Conservation (phyloP, 1,284 basidiomycete species). For the Leccinum fallax region DNA sequence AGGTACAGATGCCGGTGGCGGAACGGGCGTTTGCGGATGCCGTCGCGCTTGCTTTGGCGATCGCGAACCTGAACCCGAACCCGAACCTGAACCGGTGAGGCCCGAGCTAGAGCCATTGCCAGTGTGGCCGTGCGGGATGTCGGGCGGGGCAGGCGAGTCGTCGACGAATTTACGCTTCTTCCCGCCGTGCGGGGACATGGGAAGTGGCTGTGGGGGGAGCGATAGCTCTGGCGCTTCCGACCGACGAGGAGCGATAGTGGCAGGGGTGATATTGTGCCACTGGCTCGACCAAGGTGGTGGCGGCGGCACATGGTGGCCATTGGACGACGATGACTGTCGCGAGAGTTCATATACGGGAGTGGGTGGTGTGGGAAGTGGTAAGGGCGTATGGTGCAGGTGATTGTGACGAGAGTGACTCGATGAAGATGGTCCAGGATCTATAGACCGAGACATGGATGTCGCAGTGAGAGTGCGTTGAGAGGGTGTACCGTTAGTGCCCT, state of each 20-base stretch:
- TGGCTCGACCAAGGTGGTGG: constrained; percentile 69
- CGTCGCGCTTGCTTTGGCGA: constrained; percentile 37
- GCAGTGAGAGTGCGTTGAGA: constrained; percentile 27
- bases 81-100: not conserved
- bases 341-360: constrained; percentile 38
- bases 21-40: constrained; percentile 37
- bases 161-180: constrained; percentile 50
- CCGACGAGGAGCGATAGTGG: constrained; percentile 20
- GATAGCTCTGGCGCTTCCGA: constrained; percentile 31
- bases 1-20: constrained; percentile 27
- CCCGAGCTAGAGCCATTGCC: constrained; percentile 3
- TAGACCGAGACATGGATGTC: constrained; percentile 28
- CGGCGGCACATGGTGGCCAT: constrained; percentile 47
- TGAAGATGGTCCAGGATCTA: constrained; percentile 34
- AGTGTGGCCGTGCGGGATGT: constrained; percentile 14
- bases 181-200: constrained; percentile 36
- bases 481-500: constrained; percentile 35
- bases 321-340: constrained; percentile 28
- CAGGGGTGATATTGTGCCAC: constrained; percentile 45
- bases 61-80: constrained; percentile 25
- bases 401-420: constrained; percentile 31
- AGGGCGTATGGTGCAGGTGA: constrained; percentile 34
- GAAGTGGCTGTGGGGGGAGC: constrained; percentile 19
- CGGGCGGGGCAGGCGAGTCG: constrained; percentile 36
- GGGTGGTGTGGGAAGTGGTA: constrained; percentile 39